Base-by-base conservation (phyloP, 345 rosid genomes). In the Raphanus raphanistrum region DNA sequence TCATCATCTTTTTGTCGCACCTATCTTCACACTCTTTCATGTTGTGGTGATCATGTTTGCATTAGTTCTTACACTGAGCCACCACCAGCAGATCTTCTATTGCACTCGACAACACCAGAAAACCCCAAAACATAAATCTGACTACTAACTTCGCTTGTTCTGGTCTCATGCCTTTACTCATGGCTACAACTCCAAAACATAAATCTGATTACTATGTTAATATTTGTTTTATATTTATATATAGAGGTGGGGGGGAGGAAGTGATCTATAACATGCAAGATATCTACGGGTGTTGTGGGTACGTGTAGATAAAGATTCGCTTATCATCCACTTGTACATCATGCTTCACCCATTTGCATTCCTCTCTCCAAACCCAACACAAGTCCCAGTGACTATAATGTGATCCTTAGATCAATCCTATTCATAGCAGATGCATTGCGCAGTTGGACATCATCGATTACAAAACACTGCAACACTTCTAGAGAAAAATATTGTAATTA, bases 251-350 rank as follows among this genome's bases (percentile, higher is more conserved):
- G 21, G 21, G 21, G 16, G 57, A 21, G 21, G 57, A 5, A 13
- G 63, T 15, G 32, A 33, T 59, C 9, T 60, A 12, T 12, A 5
- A 28, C 64, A 55, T 55, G 60, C 60, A 45, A 45, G 15, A 26
- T 21, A 25, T 58, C 13, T 26, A 26, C 7, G 32, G 33, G 32
- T 59, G 63, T 21, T 63, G 48, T 6, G 13, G 12, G 29, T 41
- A 72, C 78, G 58, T 74, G 72, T 61, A 61, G 36, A 61, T 61
- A n/a, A 67, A 43, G 33, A 35, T 41, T 17, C 43, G n/a, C 50
- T 25, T 45, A 25, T 52, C 54, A 68, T 61, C 68, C 74, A 68
- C 79, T 60, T 76, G 74, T 52, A 45, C 38, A 45, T 32, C 74
- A 68, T 61, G 69, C 74, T 60, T 43, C 9, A 59, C 17, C 7